Evolutionary conservation across 306 rosid species (phyloP).

Genomic region (Rubus idaeus): DNA sequence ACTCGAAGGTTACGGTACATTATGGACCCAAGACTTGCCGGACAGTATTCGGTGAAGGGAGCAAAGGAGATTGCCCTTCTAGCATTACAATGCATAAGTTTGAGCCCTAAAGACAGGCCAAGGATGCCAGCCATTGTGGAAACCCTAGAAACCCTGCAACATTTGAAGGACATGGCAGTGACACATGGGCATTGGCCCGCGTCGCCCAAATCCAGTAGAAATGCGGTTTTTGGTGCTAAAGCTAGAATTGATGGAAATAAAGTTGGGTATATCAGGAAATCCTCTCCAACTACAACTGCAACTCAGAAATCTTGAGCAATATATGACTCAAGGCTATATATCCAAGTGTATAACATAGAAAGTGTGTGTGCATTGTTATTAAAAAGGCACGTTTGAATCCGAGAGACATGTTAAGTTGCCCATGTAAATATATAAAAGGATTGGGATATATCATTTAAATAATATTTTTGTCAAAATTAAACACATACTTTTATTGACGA

Average conservation of each 20-base stretch:
- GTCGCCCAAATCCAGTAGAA: conserved; percentile 51
- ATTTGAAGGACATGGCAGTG: conserved; percentile 87
- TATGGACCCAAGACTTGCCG: conserved; percentile 78
- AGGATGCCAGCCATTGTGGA: conserved; percentile 74
- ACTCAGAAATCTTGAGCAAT: background rate
- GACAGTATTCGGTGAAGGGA: conserved; percentile 91
- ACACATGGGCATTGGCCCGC: conserved; percentile 80
- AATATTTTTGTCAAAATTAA: no score
- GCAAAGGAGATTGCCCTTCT: conserved; percentile 70
- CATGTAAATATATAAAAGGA: conserved; percentile 1
- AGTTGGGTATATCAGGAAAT: conserved; percentile 42
- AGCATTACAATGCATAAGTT: conserved; percentile 65
- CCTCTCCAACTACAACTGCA: conserved; percentile 31
- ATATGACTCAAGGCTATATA: background rate
- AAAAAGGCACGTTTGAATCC: background rate
- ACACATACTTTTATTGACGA: no score
- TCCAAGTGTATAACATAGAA: background rate
- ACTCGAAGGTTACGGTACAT: conserved; percentile 58
- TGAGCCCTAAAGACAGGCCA: conserved; percentile 89
- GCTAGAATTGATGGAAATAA: conserved; percentile 41
- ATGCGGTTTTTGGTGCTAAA: conserved; percentile 51
- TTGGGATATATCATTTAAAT: no score
- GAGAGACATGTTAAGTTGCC: background rate
- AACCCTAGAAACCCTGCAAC: conserved; percentile 66
- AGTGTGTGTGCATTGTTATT: background rate